These are phyloP conservation scores for Phytophthora tubulina DNA, from an alignment of 352 stramenopile genomes.

Conservation along the genomic window DNA sequence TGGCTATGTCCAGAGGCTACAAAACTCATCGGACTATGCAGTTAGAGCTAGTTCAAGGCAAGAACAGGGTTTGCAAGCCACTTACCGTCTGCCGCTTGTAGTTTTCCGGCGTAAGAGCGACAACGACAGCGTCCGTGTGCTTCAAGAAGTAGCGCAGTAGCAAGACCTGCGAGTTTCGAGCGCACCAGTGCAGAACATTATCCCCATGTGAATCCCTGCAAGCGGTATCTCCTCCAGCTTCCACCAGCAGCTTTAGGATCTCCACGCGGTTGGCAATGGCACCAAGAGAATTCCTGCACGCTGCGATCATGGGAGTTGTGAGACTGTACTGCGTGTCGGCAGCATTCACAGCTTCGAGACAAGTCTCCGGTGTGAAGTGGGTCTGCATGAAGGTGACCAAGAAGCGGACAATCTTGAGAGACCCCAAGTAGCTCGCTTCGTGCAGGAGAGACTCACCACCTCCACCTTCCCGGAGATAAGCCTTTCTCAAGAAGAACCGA, in stretches of 20 bases:
- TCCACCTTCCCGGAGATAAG: constrained; percentile 18
- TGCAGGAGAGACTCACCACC: constrained; percentile 62
- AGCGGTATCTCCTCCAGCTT: constrained; percentile 52
- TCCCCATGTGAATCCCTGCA: constrained; percentile 66
- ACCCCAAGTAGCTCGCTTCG: constrained; percentile 54
- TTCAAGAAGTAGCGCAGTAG: constrained; percentile 69
- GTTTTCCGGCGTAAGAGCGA: constrained; percentile 60
- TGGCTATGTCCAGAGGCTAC: constrained; percentile 69
- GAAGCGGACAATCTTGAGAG: constrained; percentile 44
- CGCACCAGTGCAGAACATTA: constrained; percentile 77
- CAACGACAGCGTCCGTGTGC: constrained; percentile 60
- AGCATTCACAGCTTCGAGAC: constrained; percentile 46
- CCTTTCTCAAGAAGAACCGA: constrained; percentile 48
- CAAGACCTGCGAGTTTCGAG: constrained; percentile 55
- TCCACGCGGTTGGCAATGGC: constrained; percentile 49
- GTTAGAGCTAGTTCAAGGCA: not conserved
- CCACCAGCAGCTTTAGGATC: constrained; percentile 61
- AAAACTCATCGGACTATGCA: not conserved
- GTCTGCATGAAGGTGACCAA: constrained; percentile 52
- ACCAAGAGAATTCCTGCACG: constrained; percentile 61
- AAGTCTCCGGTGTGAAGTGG: constrained; percentile 41
- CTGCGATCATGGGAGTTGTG: constrained; percentile 68
- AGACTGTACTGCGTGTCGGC: constrained; percentile 62
- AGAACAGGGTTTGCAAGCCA: not conserved
- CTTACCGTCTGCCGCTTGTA: constrained; percentile 65